Evolutionary conservation across 306 rosid species (phyloP).

Genomic region (Oemleria cerasiformis): DNA sequence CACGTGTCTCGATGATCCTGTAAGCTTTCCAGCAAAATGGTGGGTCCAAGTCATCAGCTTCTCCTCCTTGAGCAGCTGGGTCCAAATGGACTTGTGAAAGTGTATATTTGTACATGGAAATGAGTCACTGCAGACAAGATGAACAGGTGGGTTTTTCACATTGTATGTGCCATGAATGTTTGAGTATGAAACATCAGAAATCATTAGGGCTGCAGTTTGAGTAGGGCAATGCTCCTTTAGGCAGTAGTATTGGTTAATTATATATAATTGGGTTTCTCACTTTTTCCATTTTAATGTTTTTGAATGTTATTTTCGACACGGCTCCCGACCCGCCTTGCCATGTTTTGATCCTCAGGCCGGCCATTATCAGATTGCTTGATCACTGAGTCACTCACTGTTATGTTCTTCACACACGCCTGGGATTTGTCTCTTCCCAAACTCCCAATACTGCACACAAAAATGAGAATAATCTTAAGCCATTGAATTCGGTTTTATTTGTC

Average conservation of each 20-base stretch:
- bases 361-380: conserved; percentile 53
- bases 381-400: conserved; percentile 57
- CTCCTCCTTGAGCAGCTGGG: conserved; percentile 34
- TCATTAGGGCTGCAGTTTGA: conserved; percentile 50
- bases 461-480: too few relatives aligned
- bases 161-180: conserved; percentile 61
- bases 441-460: conserved; percentile 46
- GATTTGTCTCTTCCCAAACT: conserved; percentile 62
- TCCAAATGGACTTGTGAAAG: conserved; percentile 36
- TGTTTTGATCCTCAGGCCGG: conserved; percentile 69
- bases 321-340: conserved; percentile 79
- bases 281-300: conserved; percentile 52
- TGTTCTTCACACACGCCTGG: conserved; percentile 57
- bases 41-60: conserved; percentile 28
- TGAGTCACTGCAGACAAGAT: conserved; percentile 52
- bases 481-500: too few relatives aligned
- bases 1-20: too few relatives aligned
- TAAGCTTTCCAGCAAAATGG: conserved; percentile 62
- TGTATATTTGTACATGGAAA: conserved; percentile 54
- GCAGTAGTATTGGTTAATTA: conserved; percentile 69
- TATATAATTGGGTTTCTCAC: conserved; percentile 57
- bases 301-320: conserved; percentile 53
- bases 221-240: conserved; percentile 40
- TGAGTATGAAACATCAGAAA: conserved; percentile 39
- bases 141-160: conserved; percentile 42